phyloP scores from a whole-genome alignment of 495 filamentous ascomycete species.

The Aspergillus avenaceus region DNA sequence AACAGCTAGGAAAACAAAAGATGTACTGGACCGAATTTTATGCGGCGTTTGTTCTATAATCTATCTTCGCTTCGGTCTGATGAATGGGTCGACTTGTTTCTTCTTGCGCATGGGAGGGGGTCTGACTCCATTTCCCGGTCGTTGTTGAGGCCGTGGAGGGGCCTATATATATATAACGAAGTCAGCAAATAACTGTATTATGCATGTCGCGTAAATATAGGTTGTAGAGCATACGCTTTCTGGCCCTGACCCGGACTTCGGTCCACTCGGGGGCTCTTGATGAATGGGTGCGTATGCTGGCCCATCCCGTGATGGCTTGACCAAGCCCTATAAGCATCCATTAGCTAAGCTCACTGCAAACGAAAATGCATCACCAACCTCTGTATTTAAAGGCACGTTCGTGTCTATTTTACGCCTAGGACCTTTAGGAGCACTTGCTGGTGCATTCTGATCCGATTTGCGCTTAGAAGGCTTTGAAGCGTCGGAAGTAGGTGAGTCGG shows the following conservation, averaged over 20 bases:
- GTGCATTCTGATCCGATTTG: conserved; percentile 16
- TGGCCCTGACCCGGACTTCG: conserved; percentile 9
- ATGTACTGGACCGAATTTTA: neutral
- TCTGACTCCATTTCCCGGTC: conserved; percentile 17
- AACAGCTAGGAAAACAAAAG: neutral
- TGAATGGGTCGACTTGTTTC: conserved; percentile 50
- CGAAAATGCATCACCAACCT: conserved; percentile 21
- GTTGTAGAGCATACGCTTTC: conserved; percentile 20
- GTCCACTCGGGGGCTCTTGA: conserved; percentile 9
- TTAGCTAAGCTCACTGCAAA: neutral
- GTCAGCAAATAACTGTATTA: neutral
- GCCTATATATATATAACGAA: conserved; percentile 10
- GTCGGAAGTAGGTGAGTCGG: conserved; percentile 27
- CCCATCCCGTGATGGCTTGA: conserved; percentile 37
- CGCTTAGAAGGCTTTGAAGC: conserved; percentile 23
- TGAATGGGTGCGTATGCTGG: conserved; percentile 23
- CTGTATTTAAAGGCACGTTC: conserved; percentile 20
- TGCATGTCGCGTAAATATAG: neutral
- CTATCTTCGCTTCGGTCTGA: conserved; percentile 44
- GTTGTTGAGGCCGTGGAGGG: conserved; percentile 9
- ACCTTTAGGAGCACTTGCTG: conserved; percentile 20
- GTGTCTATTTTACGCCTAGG: conserved; percentile 25
- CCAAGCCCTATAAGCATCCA: conserved; percentile 24
- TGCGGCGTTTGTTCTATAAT: neutral
- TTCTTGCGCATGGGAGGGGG: conserved; percentile 42